A percentile compares a stretch with the other conserved stretches of the same genome.
These are phyloP conservation scores for Ricinus communis DNA, from an alignment of 345 rosid genomes.

Conservation along the genomic window DNA sequence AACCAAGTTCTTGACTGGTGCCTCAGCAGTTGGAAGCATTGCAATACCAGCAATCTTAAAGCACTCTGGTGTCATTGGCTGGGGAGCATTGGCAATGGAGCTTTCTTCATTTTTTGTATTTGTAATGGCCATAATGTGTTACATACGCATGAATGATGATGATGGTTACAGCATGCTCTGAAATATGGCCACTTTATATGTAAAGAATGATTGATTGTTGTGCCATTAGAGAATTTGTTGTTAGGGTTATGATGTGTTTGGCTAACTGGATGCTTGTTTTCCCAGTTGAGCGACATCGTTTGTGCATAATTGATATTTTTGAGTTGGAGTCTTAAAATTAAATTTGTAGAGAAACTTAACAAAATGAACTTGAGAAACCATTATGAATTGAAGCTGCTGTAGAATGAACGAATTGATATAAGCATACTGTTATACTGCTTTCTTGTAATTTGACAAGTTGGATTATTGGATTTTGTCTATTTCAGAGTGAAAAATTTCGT, in stretches of 20 bases:
- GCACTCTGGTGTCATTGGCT: conserved; percentile 87
- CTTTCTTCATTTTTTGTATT: conserved; percentile 75
- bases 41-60: conserved; percentile 90
- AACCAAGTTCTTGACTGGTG: conserved; percentile 91
- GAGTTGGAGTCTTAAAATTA: too few relatives aligned
- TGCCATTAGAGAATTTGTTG: neutral
- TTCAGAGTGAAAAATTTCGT: too few relatives aligned
- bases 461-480: too few relatives aligned
- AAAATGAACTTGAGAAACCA: too few relatives aligned
- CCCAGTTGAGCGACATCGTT: neutral
- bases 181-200: conserved; percentile 12
- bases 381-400: too few relatives aligned
- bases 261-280: neutral
- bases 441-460: too few relatives aligned
- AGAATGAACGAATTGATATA: too few relatives aligned
- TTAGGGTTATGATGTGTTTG: neutral
- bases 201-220: neutral
- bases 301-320: neutral
- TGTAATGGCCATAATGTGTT: conserved; percentile 69
- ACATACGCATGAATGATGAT: conserved; percentile 47
- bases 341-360: too few relatives aligned
- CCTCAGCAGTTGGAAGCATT: conserved; percentile 84
- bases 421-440: too few relatives aligned
- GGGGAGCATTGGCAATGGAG: conserved; percentile 91
- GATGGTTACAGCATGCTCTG: conserved; percentile 54